Evolutionary conservation across 176 grass and related monocot genomes (phyloP), one percentile per base, ranked within the genome.

Genomic region (Puccinellia tenuiflora): DNA sequence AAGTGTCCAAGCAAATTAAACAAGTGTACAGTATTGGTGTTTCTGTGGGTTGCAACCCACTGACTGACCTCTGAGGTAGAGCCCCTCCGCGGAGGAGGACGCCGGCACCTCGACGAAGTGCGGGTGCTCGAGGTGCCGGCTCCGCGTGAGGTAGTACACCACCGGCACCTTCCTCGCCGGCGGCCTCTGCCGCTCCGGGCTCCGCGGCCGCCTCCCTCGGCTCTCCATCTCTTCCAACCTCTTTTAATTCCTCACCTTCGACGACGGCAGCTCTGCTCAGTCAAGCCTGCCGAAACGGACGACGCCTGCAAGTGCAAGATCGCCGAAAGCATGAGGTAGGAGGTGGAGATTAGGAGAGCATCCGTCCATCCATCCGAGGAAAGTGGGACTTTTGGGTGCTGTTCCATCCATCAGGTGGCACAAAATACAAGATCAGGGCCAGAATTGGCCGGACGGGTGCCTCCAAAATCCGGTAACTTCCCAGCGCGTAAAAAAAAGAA

Each of bases 61-160:
- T 3, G 22, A 85, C 75, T 75, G 69, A 98, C 96, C 96, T 91
- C 92, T 90, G 28, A 98, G 87, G 52, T 88, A 93, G 63, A 98
- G 84, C 67, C 90, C 90, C 28, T 95, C 88, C 25, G 87, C 50
- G 37, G 91, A 94, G 68, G 91, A 94, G 68, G 91, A 57, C 31
- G 92, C 39, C 28, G 91, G 93, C 54, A 99, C 91, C 87, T 99
- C 89, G 75, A 99, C 90, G 91, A 99, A 99, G 90, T 99, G 96
- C 38, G 96, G 96, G 83, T 99, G 96, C 93, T 99, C 96, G 52
- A 99, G 87, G 73, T 92, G 93, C 7, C 96, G 91, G 80, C 94
- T 99, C 79, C 96, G 91, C n/a, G 88, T 93, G 83, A 99, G 89
- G 77, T 99, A 99, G 81, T 99, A 99, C 13, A 99, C 89, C 77